phyloP scores from a whole-genome alignment of 192 early-diverging fungal genomes.

The Backusella luteola region DNA sequence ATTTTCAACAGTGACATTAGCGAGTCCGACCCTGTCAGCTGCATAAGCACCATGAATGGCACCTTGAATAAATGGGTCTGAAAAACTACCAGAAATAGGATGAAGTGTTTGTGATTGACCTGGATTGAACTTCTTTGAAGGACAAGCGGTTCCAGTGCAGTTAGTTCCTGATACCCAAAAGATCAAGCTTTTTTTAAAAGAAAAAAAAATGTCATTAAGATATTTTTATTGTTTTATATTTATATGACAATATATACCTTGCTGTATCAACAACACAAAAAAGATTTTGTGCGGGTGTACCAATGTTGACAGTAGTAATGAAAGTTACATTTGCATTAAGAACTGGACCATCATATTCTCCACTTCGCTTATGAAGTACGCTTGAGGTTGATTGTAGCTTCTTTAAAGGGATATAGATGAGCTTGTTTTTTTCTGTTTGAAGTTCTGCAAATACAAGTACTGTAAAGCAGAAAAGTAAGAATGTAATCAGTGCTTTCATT shows the following conservation, averaged over 20 bases:
- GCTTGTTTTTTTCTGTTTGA: background rate
- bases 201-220: background rate
- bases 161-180: background rate
- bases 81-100: background rate
- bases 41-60: background rate
- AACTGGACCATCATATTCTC: background rate
- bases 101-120: background rate
- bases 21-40: background rate
- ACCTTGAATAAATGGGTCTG: background rate
- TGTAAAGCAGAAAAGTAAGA: background rate
- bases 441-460: background rate
- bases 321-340: background rate
- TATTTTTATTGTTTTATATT: background rate
- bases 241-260: background rate
- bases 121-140: background rate
- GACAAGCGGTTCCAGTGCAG: background rate
- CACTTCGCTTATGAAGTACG: background rate
- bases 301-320: background rate
- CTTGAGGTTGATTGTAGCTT: background rate
- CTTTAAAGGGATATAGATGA: background rate
- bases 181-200: background rate
- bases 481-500: background rate
- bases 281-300: background rate
- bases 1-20: background rate
- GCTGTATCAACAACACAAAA: slow-evolving; percentile 5